phyloP scores from a whole-genome alignment of 495 filamentous ascomycete species.

The Stereocaulon alpinum region DNA sequence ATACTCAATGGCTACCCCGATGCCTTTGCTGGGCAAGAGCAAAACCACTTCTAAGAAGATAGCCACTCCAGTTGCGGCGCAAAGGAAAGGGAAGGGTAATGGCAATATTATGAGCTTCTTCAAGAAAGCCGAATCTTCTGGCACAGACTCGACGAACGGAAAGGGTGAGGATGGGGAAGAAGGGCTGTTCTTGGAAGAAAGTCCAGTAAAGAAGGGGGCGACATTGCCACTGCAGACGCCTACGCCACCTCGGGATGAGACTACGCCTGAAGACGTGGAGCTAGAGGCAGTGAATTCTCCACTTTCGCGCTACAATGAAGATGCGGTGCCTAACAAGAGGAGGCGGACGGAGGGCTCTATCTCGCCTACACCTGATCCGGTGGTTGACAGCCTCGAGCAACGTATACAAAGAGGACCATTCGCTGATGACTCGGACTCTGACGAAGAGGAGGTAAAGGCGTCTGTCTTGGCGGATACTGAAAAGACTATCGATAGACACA shows the following conservation, averaged over 20 bases:
- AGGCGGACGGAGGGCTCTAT: constrained; percentile 29
- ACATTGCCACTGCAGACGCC: constrained; percentile 17
- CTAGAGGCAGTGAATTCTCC: constrained; percentile 18
- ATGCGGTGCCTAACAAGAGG: constrained; percentile 29
- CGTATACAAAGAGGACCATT: constrained; percentile 41
- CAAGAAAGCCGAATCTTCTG: constrained; percentile 51
- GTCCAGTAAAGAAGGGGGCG: constrained; percentile 21
- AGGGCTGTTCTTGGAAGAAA: constrained; percentile 37
- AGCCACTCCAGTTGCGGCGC: constrained; percentile 17
- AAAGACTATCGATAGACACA: not conserved
- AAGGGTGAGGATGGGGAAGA: constrained; percentile 28
- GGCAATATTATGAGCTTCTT: constrained; percentile 74
- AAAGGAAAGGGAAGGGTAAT: constrained; percentile 42
- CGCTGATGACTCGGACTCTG: constrained; percentile 51
- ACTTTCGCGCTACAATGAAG: constrained; percentile 44
- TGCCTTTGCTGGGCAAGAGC: constrained; percentile 71
- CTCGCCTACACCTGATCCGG: not conserved
- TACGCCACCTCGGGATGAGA: constrained; percentile 28
- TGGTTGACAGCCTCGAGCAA: constrained; percentile 7
- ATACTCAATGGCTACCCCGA: constrained; percentile 69
- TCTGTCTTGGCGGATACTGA: too few species aligned
- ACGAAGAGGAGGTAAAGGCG: not conserved
- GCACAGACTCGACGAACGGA: constrained; percentile 6
- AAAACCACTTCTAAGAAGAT: constrained; percentile 27
- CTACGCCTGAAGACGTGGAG: constrained; percentile 30